phyloP scores from a whole-genome alignment of 2,329 filamentous ascomycete species.

The Sarocladiaceae sp. region DNA sequence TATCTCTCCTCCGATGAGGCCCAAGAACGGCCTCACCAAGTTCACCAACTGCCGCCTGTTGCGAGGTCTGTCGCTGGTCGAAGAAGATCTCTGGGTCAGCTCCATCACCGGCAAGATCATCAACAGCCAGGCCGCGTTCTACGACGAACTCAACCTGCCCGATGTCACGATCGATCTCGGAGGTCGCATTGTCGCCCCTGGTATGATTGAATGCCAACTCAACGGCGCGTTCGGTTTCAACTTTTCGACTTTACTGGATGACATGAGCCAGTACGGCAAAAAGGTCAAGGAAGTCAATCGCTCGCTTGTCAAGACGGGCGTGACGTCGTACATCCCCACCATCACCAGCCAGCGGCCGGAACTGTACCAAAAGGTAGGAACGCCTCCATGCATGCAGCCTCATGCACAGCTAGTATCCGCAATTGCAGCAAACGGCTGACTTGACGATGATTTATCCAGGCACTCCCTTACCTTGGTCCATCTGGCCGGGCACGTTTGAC shows the following conservation, averaged over 20 bases:
- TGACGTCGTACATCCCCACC: slow-evolving; percentile 84
- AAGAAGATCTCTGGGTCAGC: slow-evolving; percentile 84
- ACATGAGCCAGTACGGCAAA: slow-evolving; percentile 63
- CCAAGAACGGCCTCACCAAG: slow-evolving; percentile 62
- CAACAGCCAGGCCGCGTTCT: slow-evolving; percentile 60
- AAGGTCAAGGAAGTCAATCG: slow-evolving; percentile 66
- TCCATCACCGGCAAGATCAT: slow-evolving; percentile 76
- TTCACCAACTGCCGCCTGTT: slow-evolving; percentile 83
- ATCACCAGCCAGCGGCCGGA: slow-evolving; percentile 74
- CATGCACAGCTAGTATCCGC: neutral
- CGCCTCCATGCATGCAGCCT: slow-evolving; percentile 1
- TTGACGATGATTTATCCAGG: slow-evolving; percentile 26
- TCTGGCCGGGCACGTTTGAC: slow-evolving; percentile 55
- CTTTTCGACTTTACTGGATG: slow-evolving; percentile 71
- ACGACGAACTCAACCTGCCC: slow-evolving; percentile 61
- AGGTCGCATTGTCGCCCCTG: slow-evolving; percentile 77
- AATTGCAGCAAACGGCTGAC: slow-evolving; percentile 7
- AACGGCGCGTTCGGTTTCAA: slow-evolving; percentile 93
- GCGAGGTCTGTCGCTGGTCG: slow-evolving; percentile 59
- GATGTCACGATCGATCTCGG: slow-evolving; percentile 72
- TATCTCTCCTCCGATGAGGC: slow-evolving; percentile 27
- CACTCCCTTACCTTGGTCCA: slow-evolving; percentile 71
- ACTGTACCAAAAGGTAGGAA: slow-evolving; percentile 66
- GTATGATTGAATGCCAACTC: slow-evolving; percentile 85
- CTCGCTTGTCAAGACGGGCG: slow-evolving; percentile 67